Conservation (phyloP, 345 rosid genomes). For the Linum tenue region DNA sequence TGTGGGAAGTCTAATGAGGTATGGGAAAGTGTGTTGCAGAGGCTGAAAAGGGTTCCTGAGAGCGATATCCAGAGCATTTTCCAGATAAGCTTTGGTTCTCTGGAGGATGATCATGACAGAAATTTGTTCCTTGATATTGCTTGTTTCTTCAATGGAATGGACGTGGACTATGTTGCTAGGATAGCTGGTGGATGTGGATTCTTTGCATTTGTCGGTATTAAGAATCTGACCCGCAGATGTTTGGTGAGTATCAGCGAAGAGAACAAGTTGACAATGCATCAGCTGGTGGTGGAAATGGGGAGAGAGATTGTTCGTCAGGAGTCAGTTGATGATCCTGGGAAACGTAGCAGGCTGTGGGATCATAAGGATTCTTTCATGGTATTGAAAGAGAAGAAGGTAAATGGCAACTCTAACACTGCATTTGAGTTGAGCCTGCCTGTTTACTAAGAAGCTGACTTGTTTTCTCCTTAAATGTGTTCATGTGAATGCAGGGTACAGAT, state of each 20-base stretch:
- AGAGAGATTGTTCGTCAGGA: conserved; percentile 7
- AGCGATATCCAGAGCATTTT: neutral
- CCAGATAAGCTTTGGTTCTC: conserved; percentile 4
- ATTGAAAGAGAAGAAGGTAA: neutral
- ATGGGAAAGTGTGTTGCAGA: conserved; percentile 2
- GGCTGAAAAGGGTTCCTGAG: neutral
- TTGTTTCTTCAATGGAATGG: conserved; percentile 4
- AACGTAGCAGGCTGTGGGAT: conserved; percentile 2
- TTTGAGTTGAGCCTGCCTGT: no score
- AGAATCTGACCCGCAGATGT: neutral
- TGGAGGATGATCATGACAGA: conserved; percentile 5
- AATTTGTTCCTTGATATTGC: conserved; percentile 1
- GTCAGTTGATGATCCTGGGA: neutral
- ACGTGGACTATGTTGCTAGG: neutral
- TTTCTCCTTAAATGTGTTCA: no score
- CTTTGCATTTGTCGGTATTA: neutral
- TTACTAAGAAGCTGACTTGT: no score
- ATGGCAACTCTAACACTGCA: no score
- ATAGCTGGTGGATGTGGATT: neutral
- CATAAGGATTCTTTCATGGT: conserved; percentile 1
- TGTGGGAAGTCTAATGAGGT: neutral
- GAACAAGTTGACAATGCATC: conserved; percentile 4
- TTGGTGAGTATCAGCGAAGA: neutral
- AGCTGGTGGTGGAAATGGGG: neutral
- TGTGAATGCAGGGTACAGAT: neutral